Conservation (phyloP, 768 basidiomycete species). For the Amanita molliuscula region DNA sequence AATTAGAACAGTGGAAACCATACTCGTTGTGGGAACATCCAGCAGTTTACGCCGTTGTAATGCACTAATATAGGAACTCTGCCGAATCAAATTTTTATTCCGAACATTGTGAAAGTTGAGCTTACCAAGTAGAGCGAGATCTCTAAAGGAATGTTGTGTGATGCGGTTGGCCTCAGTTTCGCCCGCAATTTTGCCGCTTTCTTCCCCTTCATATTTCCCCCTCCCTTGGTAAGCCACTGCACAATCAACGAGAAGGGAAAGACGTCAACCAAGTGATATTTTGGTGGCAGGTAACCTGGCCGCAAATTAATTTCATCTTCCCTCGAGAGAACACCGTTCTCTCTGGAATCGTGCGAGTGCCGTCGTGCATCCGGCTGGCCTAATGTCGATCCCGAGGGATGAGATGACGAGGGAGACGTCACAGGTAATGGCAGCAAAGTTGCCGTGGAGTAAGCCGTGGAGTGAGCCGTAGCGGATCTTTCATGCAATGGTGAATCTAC, state of each 20-base stretch:
- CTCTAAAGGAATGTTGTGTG: slow-evolving; percentile 60
- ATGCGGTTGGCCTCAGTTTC: slow-evolving; percentile 31
- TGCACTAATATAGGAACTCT: slow-evolving; percentile 61
- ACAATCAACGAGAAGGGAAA: slow-evolving; percentile 63
- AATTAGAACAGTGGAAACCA: slow-evolving; percentile 7
- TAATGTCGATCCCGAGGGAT: neutral
- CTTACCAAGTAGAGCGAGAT: slow-evolving; percentile 57
- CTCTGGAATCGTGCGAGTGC: slow-evolving; percentile 1
- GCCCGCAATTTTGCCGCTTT: slow-evolving; percentile 48
- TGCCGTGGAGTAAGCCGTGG: slow-evolving; percentile 1
- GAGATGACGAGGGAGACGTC: neutral
- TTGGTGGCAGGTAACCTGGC: slow-evolving; percentile 48
- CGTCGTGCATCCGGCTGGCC: neutral
- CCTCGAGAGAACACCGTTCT: slow-evolving; percentile 26
- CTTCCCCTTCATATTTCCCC: slow-evolving; percentile 48
- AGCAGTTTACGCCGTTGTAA: slow-evolving; percentile 44
- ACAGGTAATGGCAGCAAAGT: neutral
- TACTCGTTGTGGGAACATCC: slow-evolving; percentile 58
- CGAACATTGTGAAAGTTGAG: neutral
- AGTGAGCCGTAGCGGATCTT: slow-evolving; percentile 15
- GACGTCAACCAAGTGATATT: slow-evolving; percentile 49
- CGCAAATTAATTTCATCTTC: slow-evolving; percentile 36
- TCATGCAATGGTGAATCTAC: slow-evolving; percentile 5
- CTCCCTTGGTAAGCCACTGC: slow-evolving; percentile 30
- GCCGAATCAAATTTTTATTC: neutral